A percentile compares a stretch with the other conserved stretches of the same genome.
phyloP scores from a whole-genome alignment of 2,329 filamentous ascomycete genomes.

The Neoscytalidium dimidiatum region DNA sequence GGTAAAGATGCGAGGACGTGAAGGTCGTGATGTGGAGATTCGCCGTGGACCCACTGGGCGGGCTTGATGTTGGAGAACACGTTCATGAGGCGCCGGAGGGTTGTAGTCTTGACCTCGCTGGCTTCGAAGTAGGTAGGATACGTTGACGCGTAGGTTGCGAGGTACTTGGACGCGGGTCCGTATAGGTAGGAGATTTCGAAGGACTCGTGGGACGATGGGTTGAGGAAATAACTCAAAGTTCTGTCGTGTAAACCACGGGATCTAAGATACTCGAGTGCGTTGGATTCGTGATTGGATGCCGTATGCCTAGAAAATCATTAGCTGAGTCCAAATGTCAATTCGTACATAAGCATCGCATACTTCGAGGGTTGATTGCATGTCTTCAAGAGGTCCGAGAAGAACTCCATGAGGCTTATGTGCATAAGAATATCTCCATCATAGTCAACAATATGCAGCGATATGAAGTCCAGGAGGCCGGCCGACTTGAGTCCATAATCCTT shows the following conservation, averaged over 20 bases:
- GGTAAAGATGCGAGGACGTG: slow-evolving; percentile 60
- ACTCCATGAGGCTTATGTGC: slow-evolving; percentile 61
- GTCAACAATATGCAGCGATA: slow-evolving; percentile 58
- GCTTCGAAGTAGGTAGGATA: slow-evolving; percentile 59
- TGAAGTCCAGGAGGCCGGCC: slow-evolving; percentile 56
- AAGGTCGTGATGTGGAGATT: slow-evolving; percentile 58
- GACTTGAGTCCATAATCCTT: slow-evolving; percentile 34
- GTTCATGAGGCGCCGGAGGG: slow-evolving; percentile 35
- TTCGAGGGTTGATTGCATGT: slow-evolving; percentile 27
- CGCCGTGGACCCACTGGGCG: slow-evolving; percentile 55
- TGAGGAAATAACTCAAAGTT: slow-evolving; percentile 53
- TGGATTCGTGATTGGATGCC: slow-evolving; percentile 28
- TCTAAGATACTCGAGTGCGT: slow-evolving; percentile 56
- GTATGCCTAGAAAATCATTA: background rate
- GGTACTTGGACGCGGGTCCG: slow-evolving; percentile 58
- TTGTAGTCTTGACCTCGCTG: slow-evolving; percentile 30
- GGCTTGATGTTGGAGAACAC: slow-evolving; percentile 51
- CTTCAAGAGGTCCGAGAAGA: slow-evolving; percentile 56
- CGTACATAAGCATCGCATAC: background rate
- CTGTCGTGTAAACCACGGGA: slow-evolving; percentile 52
- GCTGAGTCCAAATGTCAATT: background rate
- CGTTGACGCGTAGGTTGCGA: slow-evolving; percentile 56
- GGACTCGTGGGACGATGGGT: slow-evolving; percentile 52
- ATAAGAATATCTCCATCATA: slow-evolving; percentile 58
- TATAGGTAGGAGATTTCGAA: slow-evolving; percentile 57